A percentile compares a stretch with the other conserved stretches of the same genome.
Evolutionary conservation across 164 flowering plant genomes (phyloP).

Genomic region (Tetrastigma voinierianum): DNA sequence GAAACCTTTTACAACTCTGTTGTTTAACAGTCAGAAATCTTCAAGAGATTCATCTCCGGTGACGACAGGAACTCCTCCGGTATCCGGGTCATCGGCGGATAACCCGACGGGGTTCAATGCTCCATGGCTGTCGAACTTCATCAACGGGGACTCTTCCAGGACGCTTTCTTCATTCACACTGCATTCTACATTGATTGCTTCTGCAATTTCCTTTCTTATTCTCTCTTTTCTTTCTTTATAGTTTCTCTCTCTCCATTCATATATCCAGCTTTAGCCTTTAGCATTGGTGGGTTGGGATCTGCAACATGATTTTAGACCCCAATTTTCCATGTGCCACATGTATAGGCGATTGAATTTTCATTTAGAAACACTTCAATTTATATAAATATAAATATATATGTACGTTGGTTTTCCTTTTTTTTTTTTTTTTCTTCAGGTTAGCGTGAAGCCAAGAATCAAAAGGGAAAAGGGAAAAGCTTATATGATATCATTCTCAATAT

Average conservation of each 20-base stretch:
- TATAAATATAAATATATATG: not conserved
- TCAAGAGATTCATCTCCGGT: constrained; percentile 31
- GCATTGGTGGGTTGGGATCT: constrained; percentile 1
- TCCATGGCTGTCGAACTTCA: constrained; percentile 39
- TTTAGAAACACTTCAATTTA: too few species aligned
- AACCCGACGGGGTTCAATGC: constrained; percentile 9
- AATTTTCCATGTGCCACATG: not conserved
- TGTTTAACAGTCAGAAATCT: constrained; percentile 45
- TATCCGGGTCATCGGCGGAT: constrained; percentile 13
- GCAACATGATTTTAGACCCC: not conserved
- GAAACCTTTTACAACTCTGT: not conserved
- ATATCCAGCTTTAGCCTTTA: not conserved
- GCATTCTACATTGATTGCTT: constrained; percentile 15
- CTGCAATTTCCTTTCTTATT: constrained; percentile 16
- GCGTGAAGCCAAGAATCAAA: too few species aligned
- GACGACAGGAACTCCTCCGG: constrained; percentile 11
- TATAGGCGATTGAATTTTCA: not conserved
- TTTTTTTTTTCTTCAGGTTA: too few species aligned
- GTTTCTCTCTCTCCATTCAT: not conserved
- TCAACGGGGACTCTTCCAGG: constrained; percentile 30
- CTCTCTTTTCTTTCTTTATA: constrained; percentile 22
- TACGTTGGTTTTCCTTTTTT: not conserved
- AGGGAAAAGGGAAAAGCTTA: not conserved
- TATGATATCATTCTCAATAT: too few species aligned
- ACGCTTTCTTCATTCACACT: constrained; percentile 11